Evolutionary conservation across 23 red algal species (phyloP).

Genomic region (Gracilaria domingensis): DNA sequence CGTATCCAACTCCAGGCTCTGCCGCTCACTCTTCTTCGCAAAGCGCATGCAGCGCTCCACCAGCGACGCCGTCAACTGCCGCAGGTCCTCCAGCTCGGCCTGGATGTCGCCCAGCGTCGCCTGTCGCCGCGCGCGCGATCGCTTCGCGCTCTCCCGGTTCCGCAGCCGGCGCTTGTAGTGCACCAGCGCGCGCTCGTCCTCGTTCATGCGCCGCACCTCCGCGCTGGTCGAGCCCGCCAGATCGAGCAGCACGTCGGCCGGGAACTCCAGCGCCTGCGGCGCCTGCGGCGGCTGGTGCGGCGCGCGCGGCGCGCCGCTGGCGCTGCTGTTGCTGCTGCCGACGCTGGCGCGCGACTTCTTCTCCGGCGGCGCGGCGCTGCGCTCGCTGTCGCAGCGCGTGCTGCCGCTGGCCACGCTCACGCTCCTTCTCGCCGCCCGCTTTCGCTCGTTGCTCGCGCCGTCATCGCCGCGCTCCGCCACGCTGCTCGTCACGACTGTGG

Average conservation of each 20-base stretch:
- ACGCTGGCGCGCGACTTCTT: background rate
- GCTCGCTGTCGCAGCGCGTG: conserved; percentile 6
- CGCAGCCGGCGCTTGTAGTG: conserved; percentile 74
- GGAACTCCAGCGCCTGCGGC: conserved; percentile 12
- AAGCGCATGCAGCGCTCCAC: conserved; percentile 59
- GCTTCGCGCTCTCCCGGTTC: conserved; percentile 70
- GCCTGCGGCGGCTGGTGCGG: background rate
- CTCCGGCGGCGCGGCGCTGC: background rate
- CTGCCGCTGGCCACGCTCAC: conserved; percentile 2
- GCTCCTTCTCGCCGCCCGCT: background rate
- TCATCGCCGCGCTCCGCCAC: too few relatives aligned
- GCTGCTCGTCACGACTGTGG: background rate
- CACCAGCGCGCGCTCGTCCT: conserved; percentile 74
- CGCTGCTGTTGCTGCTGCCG: background rate
- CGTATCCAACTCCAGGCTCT: conserved; percentile 42
- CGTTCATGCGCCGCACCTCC: conserved; percentile 67
- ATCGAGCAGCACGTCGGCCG: conserved; percentile 62
- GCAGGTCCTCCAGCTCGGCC: conserved; percentile 67
- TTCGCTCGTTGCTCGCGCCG: background rate
- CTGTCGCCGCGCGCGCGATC: conserved; percentile 56
- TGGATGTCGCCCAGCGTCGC: conserved; percentile 61
- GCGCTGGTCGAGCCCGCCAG: conserved; percentile 70
- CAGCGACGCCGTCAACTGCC: conserved; percentile 47
- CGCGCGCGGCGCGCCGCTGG: background rate
- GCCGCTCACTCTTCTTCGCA: conserved; percentile 40